Base-by-base conservation (phyloP, 108 stramenopile species). In the Nitzschia sp. region DNA sequence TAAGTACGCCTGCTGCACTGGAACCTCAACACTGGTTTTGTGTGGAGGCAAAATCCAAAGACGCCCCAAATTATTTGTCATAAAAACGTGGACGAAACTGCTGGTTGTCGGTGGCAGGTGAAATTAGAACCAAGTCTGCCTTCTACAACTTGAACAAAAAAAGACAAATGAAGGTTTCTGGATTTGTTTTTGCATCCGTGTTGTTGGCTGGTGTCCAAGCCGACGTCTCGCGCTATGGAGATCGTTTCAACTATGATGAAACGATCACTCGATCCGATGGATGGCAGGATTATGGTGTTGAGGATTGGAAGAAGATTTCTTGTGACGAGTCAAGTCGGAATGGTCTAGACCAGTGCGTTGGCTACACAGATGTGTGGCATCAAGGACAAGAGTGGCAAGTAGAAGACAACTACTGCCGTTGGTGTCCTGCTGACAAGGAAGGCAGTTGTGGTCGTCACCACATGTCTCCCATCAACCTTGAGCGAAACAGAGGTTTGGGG, bases 391-490 rank as follows among this genome's bases (percentile, higher is more conserved):
- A 15, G 3, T 72, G 71, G 71, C 22, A 12, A 21, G 57, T 72
- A n/a, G 9, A 53, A 15, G 17, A 64, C 6, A 79, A 71, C 63
- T 67, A 69, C 17, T 79, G 78, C 37, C 62, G 53, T 26, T 73
- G 72, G 72, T 79, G 78, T 29, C 78, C 78, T 17, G 78, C 51
- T 7, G 44, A 25, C n/a, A 20, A 40, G 24, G 14, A 7, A 22
- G 37, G 48, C n/a, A 51, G 24, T 8, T 50, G 46, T 19, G 57
- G 62, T 12, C 57, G 38, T 11, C 57, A 58, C 8, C 57, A 58
- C 43, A 61, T 72, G 43, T 78, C 77, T 29, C 82, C 77, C 9
- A 79, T 79, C 64, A 53, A 77, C 41, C 39, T 76, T 34, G 37
- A 66, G 46, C 78, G 78, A n/a, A 59, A 76, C 15, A 43, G 63